These are phyloP conservation scores for Pseudevernia furfuracea DNA, from an alignment of 495 filamentous ascomycete species.

Conservation along the genomic window DNA sequence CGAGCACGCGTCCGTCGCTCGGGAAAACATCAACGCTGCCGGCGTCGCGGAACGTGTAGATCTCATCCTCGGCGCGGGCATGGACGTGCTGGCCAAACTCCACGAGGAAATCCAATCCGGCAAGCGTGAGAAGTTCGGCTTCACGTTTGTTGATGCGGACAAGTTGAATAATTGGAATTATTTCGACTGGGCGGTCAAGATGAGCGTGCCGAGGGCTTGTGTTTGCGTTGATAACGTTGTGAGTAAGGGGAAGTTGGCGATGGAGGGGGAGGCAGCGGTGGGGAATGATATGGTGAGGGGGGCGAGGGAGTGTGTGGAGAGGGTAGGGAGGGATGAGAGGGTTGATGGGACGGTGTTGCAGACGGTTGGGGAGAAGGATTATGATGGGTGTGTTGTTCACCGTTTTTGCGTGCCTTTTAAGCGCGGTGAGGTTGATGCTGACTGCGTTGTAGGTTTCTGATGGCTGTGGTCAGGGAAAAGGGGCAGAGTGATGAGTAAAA, in stretches of 20 bases:
- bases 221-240: conserved; percentile 47
- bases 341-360: conserved; percentile 44
- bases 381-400: conserved; percentile 35
- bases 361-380: conserved; percentile 44
- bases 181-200: conserved; percentile 39
- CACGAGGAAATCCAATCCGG: conserved; percentile 22
- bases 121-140: conserved; percentile 36
- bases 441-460: conserved; percentile 27
- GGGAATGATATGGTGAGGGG: conserved; percentile 19
- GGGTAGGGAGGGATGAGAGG: conserved; percentile 37
- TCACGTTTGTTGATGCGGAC: conserved; percentile 48
- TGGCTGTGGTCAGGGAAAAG: conserved; percentile 29
- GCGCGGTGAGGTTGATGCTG: not conserved
- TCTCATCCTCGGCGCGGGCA: conserved; percentile 38
- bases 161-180: conserved; percentile 43
- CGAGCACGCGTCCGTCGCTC: conserved; percentile 36
- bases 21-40: conserved; percentile 35
- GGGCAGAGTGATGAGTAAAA: no score
- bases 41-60: conserved; percentile 32
- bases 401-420: not conserved
- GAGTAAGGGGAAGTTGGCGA: conserved; percentile 15
- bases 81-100: conserved; percentile 39
- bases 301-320: conserved; percentile 36
- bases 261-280: conserved; percentile 25
- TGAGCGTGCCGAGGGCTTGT: conserved; percentile 32